These are phyloP conservation scores for Xylaria grammica DNA, from an alignment of 495 filamentous ascomycete genomes.

Conservation along the genomic window DNA sequence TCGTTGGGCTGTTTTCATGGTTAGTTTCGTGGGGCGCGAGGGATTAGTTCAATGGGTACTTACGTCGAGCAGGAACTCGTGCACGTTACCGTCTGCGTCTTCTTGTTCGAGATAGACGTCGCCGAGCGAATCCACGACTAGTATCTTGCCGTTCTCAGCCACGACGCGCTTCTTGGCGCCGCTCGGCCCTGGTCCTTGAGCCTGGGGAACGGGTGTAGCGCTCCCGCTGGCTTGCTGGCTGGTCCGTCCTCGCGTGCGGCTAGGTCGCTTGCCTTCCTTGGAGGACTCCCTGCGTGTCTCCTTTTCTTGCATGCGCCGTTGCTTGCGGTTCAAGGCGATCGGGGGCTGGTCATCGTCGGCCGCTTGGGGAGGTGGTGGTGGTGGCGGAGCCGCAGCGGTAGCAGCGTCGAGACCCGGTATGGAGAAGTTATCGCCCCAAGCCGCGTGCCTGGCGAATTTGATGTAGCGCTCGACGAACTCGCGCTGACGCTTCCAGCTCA, in stretches of 20 bases:
- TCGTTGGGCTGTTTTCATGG: conserved; percentile 58
- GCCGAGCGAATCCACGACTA: conserved; percentile 89
- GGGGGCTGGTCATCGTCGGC: conserved; percentile 55
- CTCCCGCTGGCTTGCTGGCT: conserved; percentile 40
- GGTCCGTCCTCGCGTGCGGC: conserved; percentile 34
- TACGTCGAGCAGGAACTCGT: conserved; percentile 85
- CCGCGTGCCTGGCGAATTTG: conserved; percentile 81
- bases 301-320: conserved; percentile 85
- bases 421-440: conserved; percentile 81
- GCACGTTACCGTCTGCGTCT: conserved; percentile 79
- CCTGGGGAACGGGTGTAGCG: conserved; percentile 31
- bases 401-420: conserved; percentile 68
- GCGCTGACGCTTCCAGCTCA: conserved; percentile 85
- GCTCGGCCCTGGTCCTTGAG: conserved; percentile 48
- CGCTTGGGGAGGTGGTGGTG: conserved; percentile 43
- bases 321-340: conserved; percentile 77
- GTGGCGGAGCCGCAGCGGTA: conserved; percentile 33
- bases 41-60: conserved; percentile 33
- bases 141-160: conserved; percentile 91
- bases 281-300: conserved; percentile 71
- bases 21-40: background rate
- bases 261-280: conserved; percentile 38
- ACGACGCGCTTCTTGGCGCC: conserved; percentile 82
- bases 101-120: conserved; percentile 92
- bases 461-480: conserved; percentile 92